Base-by-base conservation (phyloP, 441 rosid genomes). In the Erodium chrysanthum region DNA sequence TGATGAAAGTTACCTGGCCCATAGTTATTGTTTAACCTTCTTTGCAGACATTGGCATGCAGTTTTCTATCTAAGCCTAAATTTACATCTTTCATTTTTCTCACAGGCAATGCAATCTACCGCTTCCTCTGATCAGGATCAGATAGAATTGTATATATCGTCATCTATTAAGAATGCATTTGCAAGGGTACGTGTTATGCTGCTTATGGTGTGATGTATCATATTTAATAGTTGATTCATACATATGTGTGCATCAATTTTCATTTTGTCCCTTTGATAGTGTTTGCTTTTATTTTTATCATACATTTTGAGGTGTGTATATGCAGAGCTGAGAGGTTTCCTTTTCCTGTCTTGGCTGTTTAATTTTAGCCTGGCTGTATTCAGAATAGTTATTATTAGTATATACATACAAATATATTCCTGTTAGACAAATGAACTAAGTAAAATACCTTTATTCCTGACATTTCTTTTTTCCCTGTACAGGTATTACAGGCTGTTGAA, bases 121-220 rank as follows among this genome's bases (percentile, higher is more conserved):
- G 79, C 94, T 44, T 73, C 68, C 79, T 73, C 82, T 50, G 97
- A 91, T 77, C 83, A 82, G 40, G 97, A 92, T 78, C 96, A 88
- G 81, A 88, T 92, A 72, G 99, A 95, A 81, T 80, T 82, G 48
- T 92, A 85, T 74, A 83, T 90, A 78, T 77, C 86, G 74, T 90
- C 89, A 71, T 95, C 99, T 71, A 78, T 88, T 69, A 95, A 86
- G 88, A 85, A 72, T 74, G 82, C 91, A 56, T 92, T 92, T 83
- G 60, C 90, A 59, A 85, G 95, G 82, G 99, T 91, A 80, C 78
- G 86, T 82, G n/a, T 66, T 67, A n/a, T 60, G 11, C 44, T 31
- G 14, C 27, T 68, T 67, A 27, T 63, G 33, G 44, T 12, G 31
- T 66, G 42, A 58, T 65, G 23, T 52, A 25, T 29, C 50, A 35